These are phyloP conservation scores for Ustulina deusta DNA, from an alignment of 2,329 filamentous ascomycete species.

Conservation along the genomic window DNA sequence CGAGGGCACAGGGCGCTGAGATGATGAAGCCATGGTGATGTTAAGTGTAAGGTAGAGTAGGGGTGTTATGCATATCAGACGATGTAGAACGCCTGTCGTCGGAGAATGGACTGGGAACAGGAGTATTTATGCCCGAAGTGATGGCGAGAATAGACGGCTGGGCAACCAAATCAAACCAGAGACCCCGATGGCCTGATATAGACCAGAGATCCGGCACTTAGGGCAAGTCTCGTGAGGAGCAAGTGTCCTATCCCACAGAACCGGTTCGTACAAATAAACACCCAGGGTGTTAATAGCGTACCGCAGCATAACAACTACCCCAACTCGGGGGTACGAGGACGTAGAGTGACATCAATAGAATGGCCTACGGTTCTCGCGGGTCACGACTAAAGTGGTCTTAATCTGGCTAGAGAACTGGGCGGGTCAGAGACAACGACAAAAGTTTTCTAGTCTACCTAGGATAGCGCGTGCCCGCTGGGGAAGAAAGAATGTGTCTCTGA, in stretches of 20 bases:
- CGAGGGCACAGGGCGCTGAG: neutral
- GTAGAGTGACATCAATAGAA: constrained; percentile 34
- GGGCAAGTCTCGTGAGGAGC: constrained; percentile 45
- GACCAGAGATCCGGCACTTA: constrained; percentile 45
- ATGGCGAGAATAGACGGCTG: constrained; percentile 39
- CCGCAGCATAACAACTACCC: constrained; percentile 35
- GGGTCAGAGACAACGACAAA: constrained; percentile 36
- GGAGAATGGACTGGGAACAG: constrained; percentile 17
- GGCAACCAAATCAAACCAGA: constrained; percentile 31
- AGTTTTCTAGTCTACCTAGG: constrained; percentile 32
- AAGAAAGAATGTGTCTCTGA: constrained; percentile 33
- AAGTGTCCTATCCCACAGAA: constrained; percentile 41
- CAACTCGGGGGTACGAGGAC: constrained; percentile 38
- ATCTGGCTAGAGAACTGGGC: constrained; percentile 31
- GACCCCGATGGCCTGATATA: constrained; percentile 47
- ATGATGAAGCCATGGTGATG: constrained; percentile 12
- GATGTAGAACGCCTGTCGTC: constrained; percentile 11
- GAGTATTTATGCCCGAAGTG: constrained; percentile 42
- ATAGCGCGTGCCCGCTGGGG: constrained; percentile 10
- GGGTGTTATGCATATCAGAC: constrained; percentile 23
- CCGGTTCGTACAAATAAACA: constrained; percentile 40
- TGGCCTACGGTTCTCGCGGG: constrained; percentile 18
- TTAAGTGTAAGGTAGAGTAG: neutral
- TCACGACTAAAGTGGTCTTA: constrained; percentile 35
- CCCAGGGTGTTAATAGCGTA: constrained; percentile 45